Evolutionary conservation across 2,329 filamentous ascomycete genomes (phyloP), one percentile per base, ranked within the genome.

Genomic region (Aspergillus awamori): DNA sequence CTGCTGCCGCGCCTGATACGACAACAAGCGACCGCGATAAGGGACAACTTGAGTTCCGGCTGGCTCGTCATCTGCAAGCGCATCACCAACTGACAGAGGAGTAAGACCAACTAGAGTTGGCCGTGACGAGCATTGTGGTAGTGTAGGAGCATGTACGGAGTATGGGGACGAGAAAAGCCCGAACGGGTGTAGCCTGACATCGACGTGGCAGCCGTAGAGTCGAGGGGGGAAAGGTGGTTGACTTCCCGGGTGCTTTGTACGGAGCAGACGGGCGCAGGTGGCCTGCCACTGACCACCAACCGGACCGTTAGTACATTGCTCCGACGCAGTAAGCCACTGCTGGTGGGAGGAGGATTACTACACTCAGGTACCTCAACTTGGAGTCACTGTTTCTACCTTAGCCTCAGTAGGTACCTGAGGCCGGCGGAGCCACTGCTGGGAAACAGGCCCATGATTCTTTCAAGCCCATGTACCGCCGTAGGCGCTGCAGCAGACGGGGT

Each of bases 181-280:
- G 53, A 64, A 63, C 53, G 58, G 64, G 65, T 63, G 65, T 67
- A 64, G 65, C 55, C 62, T 57, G 57, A 58, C 8, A 62, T 61
- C 63, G 65, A 68, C 66, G 66, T 68, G 66, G 66, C 66, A 65
- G 61, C 47, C 61, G 53, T 55, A 52, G 63, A 68, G 65, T 68
- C 63, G 66, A 66, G 53, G 63, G 63, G 57, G 61, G 47, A 61
- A n/a, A 52, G 49, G 30, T 22, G 26, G 30, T 49, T 51, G 39
- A 53, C 51, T 53, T 60, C 58, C 65, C 63, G 63, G 57, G 47
- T 62, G 64, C 63, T 22, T 56, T 63, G 60, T 20, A 59, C 51
- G 55, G 47, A 51, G 26, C 47, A 51, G 47, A 30, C 30, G 47
- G 61, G 49, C 43, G 53, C 59, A 65, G 36, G 38, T 41, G 47